These are phyloP conservation scores for Paradendryphiella salina DNA, from an alignment of 2,329 filamentous ascomycete species.

Conservation along the genomic window DNA sequence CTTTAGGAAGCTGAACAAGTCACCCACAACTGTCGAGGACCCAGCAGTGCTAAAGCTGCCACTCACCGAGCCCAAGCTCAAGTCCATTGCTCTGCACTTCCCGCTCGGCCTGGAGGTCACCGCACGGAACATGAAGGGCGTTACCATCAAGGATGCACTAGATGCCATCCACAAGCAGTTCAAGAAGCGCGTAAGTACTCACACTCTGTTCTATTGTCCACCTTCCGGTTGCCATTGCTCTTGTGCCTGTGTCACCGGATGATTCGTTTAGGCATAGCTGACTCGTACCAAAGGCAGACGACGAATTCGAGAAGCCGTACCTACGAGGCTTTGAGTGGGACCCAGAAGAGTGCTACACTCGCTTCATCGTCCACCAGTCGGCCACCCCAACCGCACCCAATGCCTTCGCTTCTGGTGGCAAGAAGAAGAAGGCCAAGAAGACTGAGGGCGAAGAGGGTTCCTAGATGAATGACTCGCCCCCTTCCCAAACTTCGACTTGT, in stretches of 20 bases:
- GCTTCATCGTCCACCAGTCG: slow-evolving; percentile 83
- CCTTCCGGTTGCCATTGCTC: not conserved
- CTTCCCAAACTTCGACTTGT: slow-evolving; percentile 40
- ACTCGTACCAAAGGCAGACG: slow-evolving; percentile 64
- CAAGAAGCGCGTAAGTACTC: slow-evolving; percentile 81
- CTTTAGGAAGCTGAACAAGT: slow-evolving; percentile 89
- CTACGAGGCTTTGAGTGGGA: slow-evolving; percentile 97
- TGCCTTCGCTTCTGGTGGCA: slow-evolving; percentile 51
- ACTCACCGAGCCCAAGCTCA: slow-evolving; percentile 80
- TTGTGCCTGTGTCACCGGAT: not conserved
- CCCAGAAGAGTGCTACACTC: slow-evolving; percentile 86
- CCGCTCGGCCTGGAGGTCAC: slow-evolving; percentile 84
- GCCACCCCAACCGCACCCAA: slow-evolving; percentile 54
- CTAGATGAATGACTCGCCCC: slow-evolving; percentile 47
- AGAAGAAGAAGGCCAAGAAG: slow-evolving; percentile 49
- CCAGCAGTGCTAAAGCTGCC: slow-evolving; percentile 79
- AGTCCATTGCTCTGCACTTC: slow-evolving; percentile 93
- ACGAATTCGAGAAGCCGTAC: slow-evolving; percentile 85
- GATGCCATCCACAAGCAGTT: slow-evolving; percentile 95
- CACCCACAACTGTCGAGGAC: slow-evolving; percentile 76
- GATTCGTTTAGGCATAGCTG: slow-evolving; percentile 16
- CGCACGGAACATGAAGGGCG: slow-evolving; percentile 87
- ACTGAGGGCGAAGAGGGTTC: slow-evolving; percentile 26
- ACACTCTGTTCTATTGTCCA: not conserved
- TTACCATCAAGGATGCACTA: slow-evolving; percentile 95